phyloP scores from a whole-genome alignment of 129 eudicot genomes.

The Centaurea solstitialis region DNA sequence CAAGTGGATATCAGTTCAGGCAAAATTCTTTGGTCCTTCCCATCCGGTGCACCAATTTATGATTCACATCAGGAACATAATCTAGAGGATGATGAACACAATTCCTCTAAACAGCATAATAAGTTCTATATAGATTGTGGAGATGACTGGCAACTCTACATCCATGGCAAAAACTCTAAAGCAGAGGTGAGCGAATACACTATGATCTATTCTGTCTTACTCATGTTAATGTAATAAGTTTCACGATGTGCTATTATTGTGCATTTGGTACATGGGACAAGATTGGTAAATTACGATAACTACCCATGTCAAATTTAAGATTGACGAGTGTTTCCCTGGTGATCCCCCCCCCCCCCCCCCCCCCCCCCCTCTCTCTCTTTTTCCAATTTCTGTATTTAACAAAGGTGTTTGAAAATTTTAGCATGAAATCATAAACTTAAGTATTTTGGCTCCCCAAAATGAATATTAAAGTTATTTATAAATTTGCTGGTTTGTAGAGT shows the following conservation, averaged over 20 bases:
- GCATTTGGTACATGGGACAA: not conserved
- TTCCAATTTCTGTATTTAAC: no score
- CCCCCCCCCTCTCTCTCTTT: no score
- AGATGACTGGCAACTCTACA: conserved; percentile 84
- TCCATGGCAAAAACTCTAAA: conserved; percentile 51
- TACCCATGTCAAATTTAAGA: no score
- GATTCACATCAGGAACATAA: conserved; percentile 68
- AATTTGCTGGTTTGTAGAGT: not conserved
- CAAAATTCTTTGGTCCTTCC: conserved; percentile 63
- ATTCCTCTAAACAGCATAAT: conserved; percentile 41
- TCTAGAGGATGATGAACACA: conserved; percentile 46
- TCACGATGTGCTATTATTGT: not conserved
- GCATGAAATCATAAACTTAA: not conserved
- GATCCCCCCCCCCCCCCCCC: no score
- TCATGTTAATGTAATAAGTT: not conserved
- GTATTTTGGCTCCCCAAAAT: not conserved
- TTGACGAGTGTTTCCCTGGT: no score
- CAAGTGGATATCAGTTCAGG: conserved; percentile 60
- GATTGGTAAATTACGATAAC: no score
- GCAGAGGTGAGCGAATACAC: conserved; percentile 45
- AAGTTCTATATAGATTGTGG: conserved; percentile 71
- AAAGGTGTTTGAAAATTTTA: not conserved
- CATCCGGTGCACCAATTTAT: conserved; percentile 75
- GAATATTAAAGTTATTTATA: no score
- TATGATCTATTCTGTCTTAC: not conserved